phyloP scores from a whole-genome alignment of 2,329 filamentous ascomycete species.

The Phialophora verrucosa region DNA sequence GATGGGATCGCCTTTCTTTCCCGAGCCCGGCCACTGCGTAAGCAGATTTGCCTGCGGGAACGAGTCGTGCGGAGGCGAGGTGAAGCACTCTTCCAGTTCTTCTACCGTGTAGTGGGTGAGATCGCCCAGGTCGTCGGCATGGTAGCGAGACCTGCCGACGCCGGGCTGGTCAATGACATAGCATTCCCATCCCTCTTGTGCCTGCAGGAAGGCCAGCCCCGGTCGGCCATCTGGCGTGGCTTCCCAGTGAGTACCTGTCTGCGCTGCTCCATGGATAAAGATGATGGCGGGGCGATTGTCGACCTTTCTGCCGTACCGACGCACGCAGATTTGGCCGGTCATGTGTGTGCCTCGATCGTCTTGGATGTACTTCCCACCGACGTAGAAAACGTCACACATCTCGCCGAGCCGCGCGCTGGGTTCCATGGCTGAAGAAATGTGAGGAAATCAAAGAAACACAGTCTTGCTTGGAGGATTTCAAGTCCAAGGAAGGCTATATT shows the following conservation, averaged over 20 bases:
- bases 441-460: neutral
- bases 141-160: conserved; percentile 45
- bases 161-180: conserved; percentile 53
- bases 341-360: conserved; percentile 30
- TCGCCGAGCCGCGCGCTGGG: neutral
- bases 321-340: conserved; percentile 24
- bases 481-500: neutral
- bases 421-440: neutral
- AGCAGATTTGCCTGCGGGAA: conserved; percentile 16
- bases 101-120: conserved; percentile 20
- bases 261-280: conserved; percentile 34
- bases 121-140: conserved; percentile 12
- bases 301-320: conserved; percentile 21
- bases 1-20: conserved; percentile 16
- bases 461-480: neutral
- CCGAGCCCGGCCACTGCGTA: conserved; percentile 51
- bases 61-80: conserved; percentile 12
- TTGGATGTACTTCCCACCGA: conserved; percentile 17
- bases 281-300: conserved; percentile 19
- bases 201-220: conserved; percentile 47
- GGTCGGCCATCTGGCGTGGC: conserved; percentile 56
- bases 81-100: conserved; percentile 13
- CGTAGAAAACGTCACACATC: conserved; percentile 16
- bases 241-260: conserved; percentile 47
- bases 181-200: conserved; percentile 18